phyloP scores from a whole-genome alignment of 129 eudicot genomes.

The Escallonia rubra region DNA sequence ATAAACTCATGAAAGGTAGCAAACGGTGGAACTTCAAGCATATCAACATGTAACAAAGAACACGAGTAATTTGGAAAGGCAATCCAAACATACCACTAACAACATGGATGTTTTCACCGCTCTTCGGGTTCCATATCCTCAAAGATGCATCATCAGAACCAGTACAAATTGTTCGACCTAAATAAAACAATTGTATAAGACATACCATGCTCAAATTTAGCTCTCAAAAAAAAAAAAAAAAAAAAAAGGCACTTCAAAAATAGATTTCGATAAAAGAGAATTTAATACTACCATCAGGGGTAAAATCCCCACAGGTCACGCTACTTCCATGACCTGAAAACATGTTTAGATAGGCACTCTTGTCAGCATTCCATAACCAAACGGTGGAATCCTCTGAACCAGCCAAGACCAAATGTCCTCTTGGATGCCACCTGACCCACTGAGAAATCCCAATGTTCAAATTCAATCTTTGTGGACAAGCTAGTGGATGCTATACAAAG shows the following conservation, averaged over 20 bases:
- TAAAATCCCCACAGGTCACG: slow-evolving; percentile 91
- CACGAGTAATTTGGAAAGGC: neutral
- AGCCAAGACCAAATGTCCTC: slow-evolving; percentile 84
- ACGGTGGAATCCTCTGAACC: slow-evolving; percentile 89
- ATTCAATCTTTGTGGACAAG: slow-evolving; percentile 3
- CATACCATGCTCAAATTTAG: neutral
- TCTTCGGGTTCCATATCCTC: slow-evolving; percentile 91
- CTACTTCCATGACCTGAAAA: slow-evolving; percentile 74
- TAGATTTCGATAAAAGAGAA: neutral
- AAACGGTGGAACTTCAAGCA: neutral
- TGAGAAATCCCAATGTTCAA: slow-evolving; percentile 27
- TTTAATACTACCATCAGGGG: slow-evolving; percentile 80
- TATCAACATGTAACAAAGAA: neutral
- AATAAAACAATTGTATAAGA: slow-evolving; percentile 2
- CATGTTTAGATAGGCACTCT: slow-evolving; percentile 42
- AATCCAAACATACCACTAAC: slow-evolving; percentile 44
- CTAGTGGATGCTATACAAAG: neutral
- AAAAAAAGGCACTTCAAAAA: neutral
- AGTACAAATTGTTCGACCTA: slow-evolving; percentile 79
- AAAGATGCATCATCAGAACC: slow-evolving; percentile 96
- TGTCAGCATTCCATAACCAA: slow-evolving; percentile 99
- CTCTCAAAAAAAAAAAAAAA: neutral
- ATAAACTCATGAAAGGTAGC: no score
- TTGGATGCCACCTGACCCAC: slow-evolving; percentile 99
- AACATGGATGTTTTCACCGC: slow-evolving; percentile 61